Evolutionary conservation across 1,139 yeast species (phyloP), one percentile per base, ranked within the genome.

Genomic region (Protomyces inundatus): DNA sequence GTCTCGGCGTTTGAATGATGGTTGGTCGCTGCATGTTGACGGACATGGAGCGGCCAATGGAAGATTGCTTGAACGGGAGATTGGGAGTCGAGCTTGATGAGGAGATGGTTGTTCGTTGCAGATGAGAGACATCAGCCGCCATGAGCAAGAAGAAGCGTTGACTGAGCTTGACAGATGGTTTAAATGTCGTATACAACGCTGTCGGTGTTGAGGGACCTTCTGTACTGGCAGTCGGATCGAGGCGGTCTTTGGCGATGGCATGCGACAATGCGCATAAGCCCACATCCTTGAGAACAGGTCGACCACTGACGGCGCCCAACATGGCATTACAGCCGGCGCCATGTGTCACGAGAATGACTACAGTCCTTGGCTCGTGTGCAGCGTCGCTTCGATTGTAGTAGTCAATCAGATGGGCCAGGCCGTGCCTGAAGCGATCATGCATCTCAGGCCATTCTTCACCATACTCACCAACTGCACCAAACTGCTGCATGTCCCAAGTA

Each of bases 311-410:
- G 14, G 70, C 70, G 9, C 77, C 77, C 37, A 76, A 68, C 60
- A 76, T 67, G 7, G 79, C 74, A 59, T 76, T 77, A 67, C 78
- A 74, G 0, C 77, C 75, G 2, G 79, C 78, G 0, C 79, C 79
- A 64, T 77, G 79, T 12, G 79, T 74, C 6, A 77, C 78, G 23
- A 77, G 61, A 1, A 76, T 67, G 4, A 74, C 69, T 3, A 73
- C 70, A n/a, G 67, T 61, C 35, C 64, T 61, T 6, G 36, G 66
- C 55, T 36, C 64, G 42, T 39, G 63, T 54, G 39, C 54, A 35
- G 57, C 54, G 45, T 65, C 59, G 5, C 37, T 36, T 33, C 65
- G 66, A 65, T 73, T 74, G 66, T 66, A 66, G 4, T 63, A 61
- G 23, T 73, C 56, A n/a, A 76, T 67, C 14, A 57, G 34, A 10